Base-by-base conservation (phyloP, 192 early-diverging fungal species). In the Coemansia umbellata region DNA sequence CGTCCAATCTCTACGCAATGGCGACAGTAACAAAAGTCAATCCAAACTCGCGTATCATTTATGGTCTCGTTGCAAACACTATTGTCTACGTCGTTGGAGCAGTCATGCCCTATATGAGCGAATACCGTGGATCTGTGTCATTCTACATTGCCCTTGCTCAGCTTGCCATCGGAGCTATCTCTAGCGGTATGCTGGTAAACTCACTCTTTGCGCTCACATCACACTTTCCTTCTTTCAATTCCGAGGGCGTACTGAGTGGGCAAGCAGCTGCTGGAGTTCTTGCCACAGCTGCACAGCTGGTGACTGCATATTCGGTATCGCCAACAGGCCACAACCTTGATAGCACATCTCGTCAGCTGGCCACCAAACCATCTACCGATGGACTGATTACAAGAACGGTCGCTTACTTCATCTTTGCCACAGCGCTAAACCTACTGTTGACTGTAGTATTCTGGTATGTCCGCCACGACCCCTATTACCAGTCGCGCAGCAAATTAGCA, bases 211-310 rank as follows among this genome's bases (percentile, higher is more conserved):
- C 83, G 18, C 66, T 85, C n/a, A 86, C 82, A 0, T 78, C 83
- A 9, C 82, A 80, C 31, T 87, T 90, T 56, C 81, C 87, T 7
- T 79, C 84, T 5, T 66, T 63, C 21, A 82, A 89, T 54, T 71
- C 82, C 14, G 85, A 90, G 55, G 87, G 86, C 3, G 81, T 89
- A 5, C 80, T 92, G 65, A 81, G 86, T 45, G 80, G 80, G 23
- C 80, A 82, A 55, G 80, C 78, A 3, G 55, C 76, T 31, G 88
- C 85, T 5, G 90, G 90, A 17, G 69, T 83, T 3, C 80, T 84
- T 52, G 85, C 85, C 0, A 80, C 87, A 1, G 31, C 78, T 11
- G 82, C 80, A 6, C 86, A 86, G 63, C 80, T 89, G 47, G 41
- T 82, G 4, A 84, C 81, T 50, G 79, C 84, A 42, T 66, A 68